Percentiles rank a stretch among this genome's conserved stretches.
Conservation (phyloP, 169 alveolate genomes). For the Neospora caninum region DNA sequence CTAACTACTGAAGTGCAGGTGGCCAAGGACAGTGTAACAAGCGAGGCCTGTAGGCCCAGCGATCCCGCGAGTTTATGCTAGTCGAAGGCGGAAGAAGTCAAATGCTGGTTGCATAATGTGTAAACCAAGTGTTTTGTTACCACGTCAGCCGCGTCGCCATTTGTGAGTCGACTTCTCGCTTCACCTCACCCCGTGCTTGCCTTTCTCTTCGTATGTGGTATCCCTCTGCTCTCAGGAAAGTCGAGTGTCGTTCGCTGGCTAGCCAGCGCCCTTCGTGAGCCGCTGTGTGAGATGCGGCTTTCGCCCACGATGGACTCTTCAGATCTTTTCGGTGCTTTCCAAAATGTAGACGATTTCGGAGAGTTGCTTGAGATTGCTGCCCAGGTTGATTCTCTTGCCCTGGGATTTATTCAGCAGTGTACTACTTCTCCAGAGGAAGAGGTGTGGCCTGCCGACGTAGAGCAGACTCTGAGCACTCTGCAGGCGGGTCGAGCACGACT, state of each 20-base stretch:
- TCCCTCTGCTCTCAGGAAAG: conserved; percentile 58
- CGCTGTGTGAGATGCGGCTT: conserved; percentile 69
- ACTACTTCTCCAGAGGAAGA: background rate
- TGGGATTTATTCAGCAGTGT: background rate
- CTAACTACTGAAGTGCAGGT: no score
- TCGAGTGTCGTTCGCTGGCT: conserved; percentile 66
- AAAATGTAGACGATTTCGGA: conserved; percentile 54
- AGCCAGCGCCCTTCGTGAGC: conserved; percentile 65
- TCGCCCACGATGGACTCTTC: conserved; percentile 74
- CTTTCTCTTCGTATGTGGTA: background rate
- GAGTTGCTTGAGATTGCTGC: conserved; percentile 19
- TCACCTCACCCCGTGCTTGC: no score
- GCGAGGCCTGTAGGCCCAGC: no score
- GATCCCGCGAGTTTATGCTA: no score
- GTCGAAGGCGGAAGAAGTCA: no score
- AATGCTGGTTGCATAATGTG: no score
- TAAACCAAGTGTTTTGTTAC: no score
- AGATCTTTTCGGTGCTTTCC: conserved; percentile 76
- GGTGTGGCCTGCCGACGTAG: background rate
- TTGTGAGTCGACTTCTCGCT: no score
- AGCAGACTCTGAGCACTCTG: background rate
- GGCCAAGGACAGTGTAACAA: no score
- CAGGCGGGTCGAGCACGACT: background rate
- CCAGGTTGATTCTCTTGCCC: background rate
- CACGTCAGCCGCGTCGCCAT: no score